Base-by-base conservation (phyloP, 75 land plant genomes). In the Pinus tabuliformis region DNA sequence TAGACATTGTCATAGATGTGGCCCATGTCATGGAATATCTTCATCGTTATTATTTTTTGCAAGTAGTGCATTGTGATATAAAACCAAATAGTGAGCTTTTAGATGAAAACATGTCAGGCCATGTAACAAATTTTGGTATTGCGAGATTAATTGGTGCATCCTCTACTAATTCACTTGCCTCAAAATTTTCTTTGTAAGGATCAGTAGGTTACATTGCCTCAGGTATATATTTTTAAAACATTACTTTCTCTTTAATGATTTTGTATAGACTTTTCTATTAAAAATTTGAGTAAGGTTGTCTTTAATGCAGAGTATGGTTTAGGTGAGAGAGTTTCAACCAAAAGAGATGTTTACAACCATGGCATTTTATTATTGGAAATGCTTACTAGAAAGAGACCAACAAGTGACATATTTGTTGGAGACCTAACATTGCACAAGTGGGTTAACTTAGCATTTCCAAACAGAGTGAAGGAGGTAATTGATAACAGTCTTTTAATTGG, bases 71-170 rank as follows among this genome's bases (percentile, higher is more conserved):
- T 56, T 72, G 85, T 58, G 86, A 61, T 26, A 26, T 81, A 73
- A 86, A 86, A 63, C 88, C 88, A 3, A 83, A 80, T 71, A 86
- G 83, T 59, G 49, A 83, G 58, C 88, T 86, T 28, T 62, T 86
- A 6, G 88, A 86, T 70, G 78, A 74, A 24, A 76, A 62, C 56
- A 73, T 73, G 82, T 59, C 54, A 57, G 80, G 83, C 21, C 61
- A 75, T 65, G 73, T 86, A 12, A 73, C 73, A 1, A 85, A 86
- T 59, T 86, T 76, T 77, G 82, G 88, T 24, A 56, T 86, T 12
- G 62, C 81, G 3, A 84, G 68, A 16, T 33, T 82, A 16, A 5
- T 81, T 42, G 52, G n/a, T 37, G 54, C 45, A 3, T 62, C 71
- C 21, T 45, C 26, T 1, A 24, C 4, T 21, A 0, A 56, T 3